phyloP scores from a whole-genome alignment of 441 rosid genomes.

The Biscutella auriculata region DNA sequence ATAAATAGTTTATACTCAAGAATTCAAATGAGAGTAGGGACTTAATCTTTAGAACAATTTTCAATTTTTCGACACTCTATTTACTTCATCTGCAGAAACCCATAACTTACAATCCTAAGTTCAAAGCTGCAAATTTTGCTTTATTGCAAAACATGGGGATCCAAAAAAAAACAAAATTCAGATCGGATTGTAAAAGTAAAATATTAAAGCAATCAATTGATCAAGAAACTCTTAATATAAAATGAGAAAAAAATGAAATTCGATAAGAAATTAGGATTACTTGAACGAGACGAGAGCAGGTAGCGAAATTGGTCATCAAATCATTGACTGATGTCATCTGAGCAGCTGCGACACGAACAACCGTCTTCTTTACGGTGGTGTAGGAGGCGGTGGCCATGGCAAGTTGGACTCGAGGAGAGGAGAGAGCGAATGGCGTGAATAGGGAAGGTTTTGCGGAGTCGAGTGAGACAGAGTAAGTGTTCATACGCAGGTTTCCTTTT shows the following conservation, averaged over 20 bases:
- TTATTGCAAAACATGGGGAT: too few relatives aligned
- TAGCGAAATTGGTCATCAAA: constrained; percentile 61
- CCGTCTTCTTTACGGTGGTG: constrained; percentile 33
- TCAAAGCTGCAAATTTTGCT: too few relatives aligned
- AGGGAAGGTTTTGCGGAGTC: constrained; percentile 1
- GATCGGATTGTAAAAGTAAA: not conserved
- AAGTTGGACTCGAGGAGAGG: not conserved
- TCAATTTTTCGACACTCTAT: not conserved
- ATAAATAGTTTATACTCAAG: too few relatives aligned
- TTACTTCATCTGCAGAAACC: too few relatives aligned
- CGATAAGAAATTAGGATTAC: constrained; percentile 1
- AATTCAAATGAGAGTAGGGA: not conserved
- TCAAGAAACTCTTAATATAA: not conserved
- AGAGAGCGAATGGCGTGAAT: not conserved
- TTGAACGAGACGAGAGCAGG: constrained; percentile 82
- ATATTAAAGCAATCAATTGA: not conserved
- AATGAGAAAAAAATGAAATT: too few relatives aligned
- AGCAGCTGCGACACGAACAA: constrained; percentile 75
- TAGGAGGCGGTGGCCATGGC: constrained; percentile 9
- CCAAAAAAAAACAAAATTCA: too few relatives aligned
- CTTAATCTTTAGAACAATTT: not conserved
- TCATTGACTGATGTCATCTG: constrained; percentile 95
- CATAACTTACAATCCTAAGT: too few relatives aligned
- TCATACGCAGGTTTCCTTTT: not conserved
- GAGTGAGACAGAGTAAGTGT: not conserved